These are phyloP conservation scores for Rhododendron ovatum DNA, from an alignment of 148 eudicot genomes.

Conservation along the genomic window DNA sequence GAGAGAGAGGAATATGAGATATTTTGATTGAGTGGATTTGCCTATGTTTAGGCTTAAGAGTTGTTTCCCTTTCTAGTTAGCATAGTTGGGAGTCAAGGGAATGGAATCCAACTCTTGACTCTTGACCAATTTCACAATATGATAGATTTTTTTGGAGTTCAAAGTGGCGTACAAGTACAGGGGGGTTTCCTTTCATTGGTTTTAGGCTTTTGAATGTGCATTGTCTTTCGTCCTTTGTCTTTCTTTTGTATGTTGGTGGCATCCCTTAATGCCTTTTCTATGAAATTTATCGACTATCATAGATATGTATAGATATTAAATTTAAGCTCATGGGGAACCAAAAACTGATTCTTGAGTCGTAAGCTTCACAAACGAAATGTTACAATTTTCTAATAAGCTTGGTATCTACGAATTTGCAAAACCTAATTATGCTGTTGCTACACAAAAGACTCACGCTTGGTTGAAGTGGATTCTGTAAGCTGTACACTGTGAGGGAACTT, in stretches of 20 bases:
- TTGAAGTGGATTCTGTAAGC: neutral
- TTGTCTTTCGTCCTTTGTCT: neutral
- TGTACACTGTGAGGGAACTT: neutral
- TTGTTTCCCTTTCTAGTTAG: neutral
- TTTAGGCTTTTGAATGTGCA: neutral
- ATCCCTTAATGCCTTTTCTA: neutral
- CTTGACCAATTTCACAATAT: neutral
- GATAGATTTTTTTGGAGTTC: neutral
- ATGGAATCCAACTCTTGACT: neutral
- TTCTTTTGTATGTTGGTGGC: neutral
- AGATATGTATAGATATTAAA: neutral
- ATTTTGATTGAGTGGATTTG: neutral
- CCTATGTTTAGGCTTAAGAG: neutral
- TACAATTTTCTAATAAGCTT: neutral
- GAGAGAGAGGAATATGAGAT: neutral
- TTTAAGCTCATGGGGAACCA: neutral
- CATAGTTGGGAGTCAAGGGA: neutral
- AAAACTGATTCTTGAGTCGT: neutral
- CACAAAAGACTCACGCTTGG: neutral
- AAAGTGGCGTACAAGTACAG: neutral
- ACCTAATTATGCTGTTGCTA: neutral
- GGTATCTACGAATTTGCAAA: neutral
- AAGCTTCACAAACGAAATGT: neutral
- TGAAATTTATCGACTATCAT: neutral
- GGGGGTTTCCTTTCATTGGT: neutral